A percentile compares a stretch with the other conserved stretches of the same genome.
These are phyloP conservation scores for Penicillium psychrosexuale DNA, from an alignment of 2,329 filamentous ascomycete genomes.

Conservation along the genomic window DNA sequence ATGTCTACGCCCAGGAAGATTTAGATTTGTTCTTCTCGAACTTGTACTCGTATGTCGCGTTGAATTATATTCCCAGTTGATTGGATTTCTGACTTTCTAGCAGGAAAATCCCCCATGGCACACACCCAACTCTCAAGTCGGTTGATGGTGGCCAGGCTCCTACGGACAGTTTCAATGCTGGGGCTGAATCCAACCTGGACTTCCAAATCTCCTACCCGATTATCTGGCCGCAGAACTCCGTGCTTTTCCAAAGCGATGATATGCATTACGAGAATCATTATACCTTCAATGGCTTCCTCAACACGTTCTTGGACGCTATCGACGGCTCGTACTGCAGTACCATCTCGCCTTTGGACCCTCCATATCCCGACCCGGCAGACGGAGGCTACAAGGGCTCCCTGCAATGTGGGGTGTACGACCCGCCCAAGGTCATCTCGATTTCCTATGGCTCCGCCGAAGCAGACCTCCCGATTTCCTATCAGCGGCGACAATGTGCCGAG, in stretches of 20 bases:
- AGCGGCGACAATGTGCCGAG: constrained; percentile 42
- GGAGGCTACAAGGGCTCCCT: constrained; percentile 44
- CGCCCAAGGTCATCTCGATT: constrained; percentile 36
- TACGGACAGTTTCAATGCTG: constrained; percentile 27
- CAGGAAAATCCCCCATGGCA: constrained; percentile 39
- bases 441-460: constrained; percentile 37
- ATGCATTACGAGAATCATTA: constrained; percentile 39
- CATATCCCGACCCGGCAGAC: constrained; percentile 40
- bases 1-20: constrained; percentile 47
- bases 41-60: constrained; percentile 29
- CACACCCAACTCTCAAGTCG: constrained; percentile 38
- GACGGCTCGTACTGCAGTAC: constrained; percentile 51
- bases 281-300: constrained; percentile 40
- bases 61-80: neutral
- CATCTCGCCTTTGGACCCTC: constrained; percentile 42
- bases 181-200: constrained; percentile 45
- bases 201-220: constrained; percentile 48
- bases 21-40: constrained; percentile 43
- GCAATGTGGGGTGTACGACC: constrained; percentile 46
- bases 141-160: constrained; percentile 43
- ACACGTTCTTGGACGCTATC: constrained; percentile 50
- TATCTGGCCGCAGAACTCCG: constrained; percentile 49
- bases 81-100: constrained; percentile 10
- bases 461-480: constrained; percentile 35
- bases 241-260: constrained; percentile 50